These are phyloP conservation scores for Debaryomyces udenii DNA, from an alignment of 1,139 yeast genomes.

Conservation along the genomic window DNA sequence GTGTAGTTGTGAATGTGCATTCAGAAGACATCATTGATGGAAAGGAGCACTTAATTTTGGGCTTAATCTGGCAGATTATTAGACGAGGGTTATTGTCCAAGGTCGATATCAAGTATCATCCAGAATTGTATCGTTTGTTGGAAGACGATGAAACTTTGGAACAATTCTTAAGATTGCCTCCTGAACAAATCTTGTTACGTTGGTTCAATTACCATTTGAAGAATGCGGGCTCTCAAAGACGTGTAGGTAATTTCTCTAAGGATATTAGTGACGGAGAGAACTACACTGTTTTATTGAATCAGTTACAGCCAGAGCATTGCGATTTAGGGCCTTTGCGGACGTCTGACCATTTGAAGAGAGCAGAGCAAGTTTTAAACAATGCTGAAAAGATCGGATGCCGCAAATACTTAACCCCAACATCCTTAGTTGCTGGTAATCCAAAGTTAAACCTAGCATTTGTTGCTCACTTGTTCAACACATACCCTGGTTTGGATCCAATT, in stretches of 20 bases:
- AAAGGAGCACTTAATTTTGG: slow-evolving; percentile 91
- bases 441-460: slow-evolving; percentile 95
- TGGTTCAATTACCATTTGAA: slow-evolving; percentile 97
- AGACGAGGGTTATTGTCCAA: slow-evolving; percentile 93
- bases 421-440: slow-evolving; percentile 95
- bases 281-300: slow-evolving; percentile 86
- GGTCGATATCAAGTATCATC: slow-evolving; percentile 94
- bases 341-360: slow-evolving; percentile 71
- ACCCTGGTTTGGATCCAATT: slow-evolving; percentile 95
- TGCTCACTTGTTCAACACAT: slow-evolving; percentile 93
- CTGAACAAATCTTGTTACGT: slow-evolving; percentile 93
- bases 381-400: slow-evolving; percentile 93
- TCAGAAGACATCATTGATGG: slow-evolving; percentile 98
- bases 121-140: slow-evolving; percentile 89
- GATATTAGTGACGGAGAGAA: slow-evolving; percentile 96
- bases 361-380: slow-evolving; percentile 79
- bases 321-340: slow-evolving; percentile 81
- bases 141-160: slow-evolving; percentile 98
- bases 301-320: slow-evolving; percentile 83
- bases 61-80: slow-evolving; percentile 97
- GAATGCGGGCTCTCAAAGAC: slow-evolving; percentile 88
- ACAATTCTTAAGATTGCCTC: slow-evolving; percentile 93
- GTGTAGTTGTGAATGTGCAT: slow-evolving; percentile 96
- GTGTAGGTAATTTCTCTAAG: slow-evolving; percentile 80
- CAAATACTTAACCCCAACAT: slow-evolving; percentile 90